phyloP scores from a whole-genome alignment of 2,329 filamentous ascomycete genomes.

The Alternaria angustiovoidea region DNA sequence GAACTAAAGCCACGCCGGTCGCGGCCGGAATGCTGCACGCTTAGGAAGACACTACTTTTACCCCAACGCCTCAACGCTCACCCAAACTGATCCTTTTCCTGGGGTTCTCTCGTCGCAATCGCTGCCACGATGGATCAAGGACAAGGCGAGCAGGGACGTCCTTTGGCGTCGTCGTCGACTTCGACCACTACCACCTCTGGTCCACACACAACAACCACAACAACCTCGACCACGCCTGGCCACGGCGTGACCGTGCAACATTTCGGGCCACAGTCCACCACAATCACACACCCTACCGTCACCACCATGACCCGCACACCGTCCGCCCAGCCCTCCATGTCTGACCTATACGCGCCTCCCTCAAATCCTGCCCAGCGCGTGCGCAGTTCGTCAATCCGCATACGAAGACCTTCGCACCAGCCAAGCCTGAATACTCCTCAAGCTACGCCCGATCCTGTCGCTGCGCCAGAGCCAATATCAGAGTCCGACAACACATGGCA shows the following conservation, averaged over 20 bases:
- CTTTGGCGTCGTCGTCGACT: constrained; percentile 24
- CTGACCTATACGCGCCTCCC: constrained; percentile 13
- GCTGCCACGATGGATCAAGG: constrained; percentile 23
- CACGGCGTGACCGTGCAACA: constrained; percentile 32
- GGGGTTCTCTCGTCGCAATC: neutral
- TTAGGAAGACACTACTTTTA: constrained; percentile 23
- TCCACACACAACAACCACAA: constrained; percentile 40
- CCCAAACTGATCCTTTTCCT: constrained; percentile 3
- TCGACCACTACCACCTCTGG: constrained; percentile 38
- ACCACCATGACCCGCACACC: constrained; percentile 38
- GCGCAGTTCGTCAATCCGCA: constrained; percentile 40
- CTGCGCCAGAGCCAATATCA: constrained; percentile 8
- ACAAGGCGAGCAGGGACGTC: constrained; percentile 16
- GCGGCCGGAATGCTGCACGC: constrained; percentile 26
- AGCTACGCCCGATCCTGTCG: neutral
- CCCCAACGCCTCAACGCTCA: constrained; percentile 4
- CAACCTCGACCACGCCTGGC: constrained; percentile 28
- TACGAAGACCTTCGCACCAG: constrained; percentile 31
- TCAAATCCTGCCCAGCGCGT: constrained; percentile 21
- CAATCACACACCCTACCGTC: constrained; percentile 38
- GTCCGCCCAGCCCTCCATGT: constrained; percentile 18
- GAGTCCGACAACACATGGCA: constrained; percentile 23
- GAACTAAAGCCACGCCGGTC: constrained; percentile 25
- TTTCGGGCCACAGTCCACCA: constrained; percentile 36
- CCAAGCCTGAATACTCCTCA: constrained; percentile 7